Conservation (phyloP, 805 yeast genomes). For the Kodamaea neixiangensis region DNA sequence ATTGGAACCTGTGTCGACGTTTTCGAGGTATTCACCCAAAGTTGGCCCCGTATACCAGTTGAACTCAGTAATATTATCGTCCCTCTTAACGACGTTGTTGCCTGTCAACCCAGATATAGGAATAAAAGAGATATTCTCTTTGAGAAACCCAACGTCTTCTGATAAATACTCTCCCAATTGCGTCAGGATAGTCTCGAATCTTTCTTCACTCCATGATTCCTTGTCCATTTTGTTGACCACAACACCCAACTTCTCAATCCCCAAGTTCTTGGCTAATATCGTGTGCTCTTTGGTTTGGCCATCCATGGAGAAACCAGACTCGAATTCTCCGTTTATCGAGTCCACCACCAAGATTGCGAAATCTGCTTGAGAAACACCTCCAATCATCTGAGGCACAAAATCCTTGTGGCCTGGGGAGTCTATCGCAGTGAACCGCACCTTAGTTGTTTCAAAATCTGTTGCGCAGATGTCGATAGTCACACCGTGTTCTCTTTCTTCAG, state of each 20-base stretch:
- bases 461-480: conserved; percentile 79
- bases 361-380: conserved; percentile 80
- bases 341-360: conserved; percentile 73
- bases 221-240: conserved; percentile 74
- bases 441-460: conserved; percentile 59
- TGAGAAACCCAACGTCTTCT: conserved; percentile 52
- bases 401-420: conserved; percentile 88
- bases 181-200: conserved; percentile 52
- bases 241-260: conserved; percentile 60
- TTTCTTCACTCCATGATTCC: conserved; percentile 53
- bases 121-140: conserved; percentile 48
- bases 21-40: conserved; percentile 43
- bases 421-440: conserved; percentile 62
- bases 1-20: conserved; percentile 21
- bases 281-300: conserved; percentile 85
- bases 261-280: conserved; percentile 63
- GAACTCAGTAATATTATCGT: conserved; percentile 29
- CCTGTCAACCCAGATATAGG: conserved; percentile 76
- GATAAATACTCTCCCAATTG: conserved; percentile 53
- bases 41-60: conserved; percentile 53
- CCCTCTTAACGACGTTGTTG: conserved; percentile 56
- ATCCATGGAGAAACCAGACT: conserved; percentile 61
- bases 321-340: conserved; percentile 64
- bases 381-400: conserved; percentile 83
- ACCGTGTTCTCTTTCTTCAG: conserved; percentile 73